Conservation (phyloP, 352 stramenopile genomes). For the Phytophthora lateralis region DNA sequence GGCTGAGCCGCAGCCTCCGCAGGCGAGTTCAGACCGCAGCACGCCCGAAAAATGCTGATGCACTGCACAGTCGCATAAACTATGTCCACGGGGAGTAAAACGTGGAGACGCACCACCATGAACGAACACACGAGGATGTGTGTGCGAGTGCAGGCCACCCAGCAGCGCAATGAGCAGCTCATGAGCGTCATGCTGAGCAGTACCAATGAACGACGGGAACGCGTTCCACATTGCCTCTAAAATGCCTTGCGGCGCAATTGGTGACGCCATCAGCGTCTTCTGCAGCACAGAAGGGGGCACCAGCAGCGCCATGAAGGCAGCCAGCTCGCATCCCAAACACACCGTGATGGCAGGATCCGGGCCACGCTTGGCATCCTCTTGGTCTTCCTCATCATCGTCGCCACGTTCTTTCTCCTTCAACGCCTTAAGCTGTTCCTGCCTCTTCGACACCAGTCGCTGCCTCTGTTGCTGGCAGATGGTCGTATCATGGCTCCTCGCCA, state of each 20-base stretch:
- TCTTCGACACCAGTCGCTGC: constrained; percentile 32
- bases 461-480: constrained; percentile 67
- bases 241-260: constrained; percentile 64
- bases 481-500: constrained; percentile 62
- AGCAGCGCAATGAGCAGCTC: constrained; percentile 74
- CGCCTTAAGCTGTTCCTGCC: constrained; percentile 23
- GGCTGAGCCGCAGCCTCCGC: constrained; percentile 52
- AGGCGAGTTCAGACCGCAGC: constrained; percentile 62
- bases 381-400: constrained; percentile 3
- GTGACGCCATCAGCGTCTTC: constrained; percentile 26
- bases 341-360: constrained; percentile 31
- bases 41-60: constrained; percentile 78
- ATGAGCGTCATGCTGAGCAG: constrained; percentile 79
- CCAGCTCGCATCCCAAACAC: constrained; percentile 71
- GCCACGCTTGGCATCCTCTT: constrained; percentile 5
- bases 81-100: constrained; percentile 61
- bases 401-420: constrained; percentile 15
- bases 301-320: constrained; percentile 47
- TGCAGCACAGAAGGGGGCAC: constrained; percentile 25
- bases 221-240: constrained; percentile 66
- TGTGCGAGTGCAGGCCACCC: constrained; percentile 65
- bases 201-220: constrained; percentile 57
- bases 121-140: constrained; percentile 50
- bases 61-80: constrained; percentile 72
- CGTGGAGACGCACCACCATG: constrained; percentile 51